Evolutionary conservation across 1,284 basidiomycete species (phyloP), one percentile per base, ranked within the genome.

Genomic region (Fomitiporia mediterranea): DNA sequence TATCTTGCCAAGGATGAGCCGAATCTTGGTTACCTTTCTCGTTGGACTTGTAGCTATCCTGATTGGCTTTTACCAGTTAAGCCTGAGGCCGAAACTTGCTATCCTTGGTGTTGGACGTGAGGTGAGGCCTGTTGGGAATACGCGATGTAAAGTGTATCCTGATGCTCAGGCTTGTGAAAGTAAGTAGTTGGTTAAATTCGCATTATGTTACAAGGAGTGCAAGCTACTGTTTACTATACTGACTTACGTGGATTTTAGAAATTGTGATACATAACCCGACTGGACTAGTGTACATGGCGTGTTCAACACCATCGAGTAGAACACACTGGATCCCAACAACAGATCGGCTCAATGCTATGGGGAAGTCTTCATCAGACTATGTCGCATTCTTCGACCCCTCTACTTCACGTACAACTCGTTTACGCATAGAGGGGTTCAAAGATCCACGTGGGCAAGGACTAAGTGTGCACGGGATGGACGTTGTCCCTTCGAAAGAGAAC

Each of bases 391-490:
- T 83, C 64, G 76, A 84, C 57, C 79, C 79, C 7, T 59, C 62
- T 15, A 76, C 79, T 4, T 71, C 68, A 27, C 63, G 66, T 55
- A 69, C 82, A 40, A 80, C 72, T 9, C 78, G 72, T 32, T 72
- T 89, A 47, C 61, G 67, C 7, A 66, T 82, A 6, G 60, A 67
- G 3, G 72, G 71, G 28, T 77, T 75, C 64, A 64, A 69, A 11
- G 67, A 68, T 6, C 44, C 59, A 0, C 71, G 74, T 7, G 80
- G 78, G 1, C n/a, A n/a, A n/a, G n/a, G n/a, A n/a, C 70, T 89
- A 42, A 81, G 80, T 32, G 63, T 84, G 13, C 86, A 89, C 62
- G 88, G 86, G 11, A 81, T 91, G 78, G 86, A 87, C 56, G 78
- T 89, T 19, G 83, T 86, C 3, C 74, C 76, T 2, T 82, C 82